Conservation (phyloP, 2,329 filamentous ascomycete species). For the Botrytis aclada region DNA sequence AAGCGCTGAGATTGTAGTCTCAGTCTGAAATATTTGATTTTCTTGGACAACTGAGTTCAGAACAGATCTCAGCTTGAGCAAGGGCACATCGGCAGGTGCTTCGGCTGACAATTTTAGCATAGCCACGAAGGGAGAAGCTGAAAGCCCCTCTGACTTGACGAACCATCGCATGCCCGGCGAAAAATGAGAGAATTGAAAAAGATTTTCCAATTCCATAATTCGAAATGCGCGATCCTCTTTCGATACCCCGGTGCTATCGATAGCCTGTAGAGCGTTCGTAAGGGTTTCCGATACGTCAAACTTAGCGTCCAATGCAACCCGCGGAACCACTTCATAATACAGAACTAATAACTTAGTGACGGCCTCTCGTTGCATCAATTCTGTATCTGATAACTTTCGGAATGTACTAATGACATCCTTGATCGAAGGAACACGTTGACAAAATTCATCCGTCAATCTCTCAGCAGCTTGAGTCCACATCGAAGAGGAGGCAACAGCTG, state of each 20-base stretch:
- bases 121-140: conserved; percentile 67
- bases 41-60: conserved; percentile 61
- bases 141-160: conserved; percentile 64
- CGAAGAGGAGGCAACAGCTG: conserved; percentile 38
- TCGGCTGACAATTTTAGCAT: conserved; percentile 59
- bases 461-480: conserved; percentile 69
- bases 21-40: conserved; percentile 60
- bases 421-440: conserved; percentile 73
- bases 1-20: conserved; percentile 44
- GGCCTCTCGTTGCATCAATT: conserved; percentile 73
- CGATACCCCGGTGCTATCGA: conserved; percentile 48
- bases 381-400: conserved; percentile 63
- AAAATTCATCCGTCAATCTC: conserved; percentile 71
- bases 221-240: conserved; percentile 54
- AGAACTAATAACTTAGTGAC: conserved; percentile 73
- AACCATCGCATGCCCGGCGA: conserved; percentile 92
- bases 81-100: conserved; percentile 47
- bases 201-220: conserved; percentile 73
- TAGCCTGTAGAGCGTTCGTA: conserved; percentile 60
- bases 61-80: conserved; percentile 52
- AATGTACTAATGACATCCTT: conserved; percentile 77
- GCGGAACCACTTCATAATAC: conserved; percentile 83
- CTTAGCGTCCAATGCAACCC: conserved; percentile 74
- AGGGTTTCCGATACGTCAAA: conserved; percentile 84
- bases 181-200: conserved; percentile 74